These are phyloP conservation scores for Omphalotus olearius DNA, from an alignment of 1,284 basidiomycete genomes.

Conservation along the genomic window DNA sequence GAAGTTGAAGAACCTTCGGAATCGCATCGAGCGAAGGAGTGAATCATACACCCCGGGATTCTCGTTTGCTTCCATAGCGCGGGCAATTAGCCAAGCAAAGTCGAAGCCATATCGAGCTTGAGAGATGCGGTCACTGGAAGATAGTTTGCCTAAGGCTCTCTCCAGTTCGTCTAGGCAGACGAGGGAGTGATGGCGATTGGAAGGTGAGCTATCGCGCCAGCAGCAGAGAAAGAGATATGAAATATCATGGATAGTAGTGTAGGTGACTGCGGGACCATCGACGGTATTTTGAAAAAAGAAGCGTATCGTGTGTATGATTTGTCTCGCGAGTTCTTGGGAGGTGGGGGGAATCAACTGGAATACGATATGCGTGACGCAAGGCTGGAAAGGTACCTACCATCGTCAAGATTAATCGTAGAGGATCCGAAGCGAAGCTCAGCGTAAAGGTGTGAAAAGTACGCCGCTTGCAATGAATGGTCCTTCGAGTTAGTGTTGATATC, in stretches of 20 bases:
- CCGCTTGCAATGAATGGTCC: neutral
- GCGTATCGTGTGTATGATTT: neutral
- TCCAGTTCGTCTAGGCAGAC: neutral
- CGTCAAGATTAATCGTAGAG: neutral
- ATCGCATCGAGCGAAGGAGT: neutral
- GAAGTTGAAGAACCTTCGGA: neutral
- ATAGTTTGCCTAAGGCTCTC: neutral
- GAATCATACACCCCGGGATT: neutral
- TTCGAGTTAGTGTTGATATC: neutral
- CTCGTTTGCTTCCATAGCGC: neutral
- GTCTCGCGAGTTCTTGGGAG: neutral
- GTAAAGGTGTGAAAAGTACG: neutral
- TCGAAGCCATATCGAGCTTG: neutral
- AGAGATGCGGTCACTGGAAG: neutral
- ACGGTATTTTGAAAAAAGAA: neutral
- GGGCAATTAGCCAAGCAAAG: conserved; percentile 2
- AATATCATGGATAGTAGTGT: neutral
- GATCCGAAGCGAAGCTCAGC: neutral
- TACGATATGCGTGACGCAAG: neutral
- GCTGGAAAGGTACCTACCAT: neutral
- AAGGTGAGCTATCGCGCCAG: neutral
- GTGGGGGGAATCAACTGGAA: neutral
- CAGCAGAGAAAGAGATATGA: conserved; percentile 4
- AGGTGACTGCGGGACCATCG: neutral
- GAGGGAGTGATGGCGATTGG: neutral